phyloP scores from a whole-genome alignment of 164 flowering plant species.

The Vitis riparia region DNA sequence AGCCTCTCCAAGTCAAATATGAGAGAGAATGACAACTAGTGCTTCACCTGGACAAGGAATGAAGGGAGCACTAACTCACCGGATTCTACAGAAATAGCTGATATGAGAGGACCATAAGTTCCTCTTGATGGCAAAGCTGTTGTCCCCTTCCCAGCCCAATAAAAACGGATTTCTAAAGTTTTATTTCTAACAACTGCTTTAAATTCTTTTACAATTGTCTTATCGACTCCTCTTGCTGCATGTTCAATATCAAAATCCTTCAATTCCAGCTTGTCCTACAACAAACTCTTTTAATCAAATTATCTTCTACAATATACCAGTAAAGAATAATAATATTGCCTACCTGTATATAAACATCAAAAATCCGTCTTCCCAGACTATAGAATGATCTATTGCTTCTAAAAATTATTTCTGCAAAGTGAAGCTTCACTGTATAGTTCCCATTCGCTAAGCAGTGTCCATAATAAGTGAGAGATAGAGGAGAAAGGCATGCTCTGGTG shows the following conservation, averaged over 20 bases:
- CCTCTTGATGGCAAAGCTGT: conserved; percentile 38
- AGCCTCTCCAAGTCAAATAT: too few species aligned
- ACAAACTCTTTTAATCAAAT: neutral
- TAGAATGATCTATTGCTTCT: conserved; percentile 11
- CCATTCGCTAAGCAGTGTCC: conserved; percentile 38
- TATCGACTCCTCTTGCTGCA: conserved; percentile 40
- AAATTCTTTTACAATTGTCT: conserved; percentile 8
- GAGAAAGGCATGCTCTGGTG: conserved; percentile 37
- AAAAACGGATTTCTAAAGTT: conserved; percentile 40
- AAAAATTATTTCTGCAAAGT: conserved; percentile 42
- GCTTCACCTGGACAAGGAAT: too few species aligned
- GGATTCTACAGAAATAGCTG: conserved; percentile 43
- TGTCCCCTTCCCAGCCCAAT: conserved; percentile 53
- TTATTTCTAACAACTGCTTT: conserved; percentile 22
- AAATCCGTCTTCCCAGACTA: conserved; percentile 34
- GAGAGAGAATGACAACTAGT: too few species aligned
- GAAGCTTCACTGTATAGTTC: conserved; percentile 37
- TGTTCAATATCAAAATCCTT: conserved; percentile 47
- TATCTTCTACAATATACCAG: neutral
- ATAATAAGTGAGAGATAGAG: conserved; percentile 38
- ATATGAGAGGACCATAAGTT: conserved; percentile 46
- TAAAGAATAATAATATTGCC: neutral
- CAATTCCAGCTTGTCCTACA: conserved; percentile 32
- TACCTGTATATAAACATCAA: conserved; percentile 46
- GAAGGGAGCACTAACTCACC: conserved; percentile 18